Base-by-base conservation (phyloP, 2,329 filamentous ascomycete species). In the Bipolaris victoriae region DNA sequence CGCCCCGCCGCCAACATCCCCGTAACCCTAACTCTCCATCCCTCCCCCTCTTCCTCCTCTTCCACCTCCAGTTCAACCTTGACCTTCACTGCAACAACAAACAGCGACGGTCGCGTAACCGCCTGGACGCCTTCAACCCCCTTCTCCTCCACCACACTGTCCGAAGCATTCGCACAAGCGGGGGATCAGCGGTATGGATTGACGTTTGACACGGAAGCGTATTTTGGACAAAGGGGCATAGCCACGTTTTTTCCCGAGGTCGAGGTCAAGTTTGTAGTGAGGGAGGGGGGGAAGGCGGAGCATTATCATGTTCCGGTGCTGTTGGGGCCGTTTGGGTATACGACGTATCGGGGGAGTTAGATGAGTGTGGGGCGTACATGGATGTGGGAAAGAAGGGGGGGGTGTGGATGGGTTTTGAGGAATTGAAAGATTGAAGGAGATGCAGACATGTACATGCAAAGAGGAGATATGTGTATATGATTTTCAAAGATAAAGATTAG, bases 231-330 rank as follows among this genome's bases (percentile, higher is more conserved):
- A 57, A 81, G 82, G 49, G 85, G 67, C 0, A 52, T 81, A 10
- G 81, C 83, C 61, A 82, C 82, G 0, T 86, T 87, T 64, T 86
- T 84, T 63, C 83, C 82, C 1, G 80, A 83, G 70, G 83, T 86
- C 2, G 82, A 84, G 70, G 74, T 87, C 51, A 79, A 77, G 53
- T 86, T 87, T 70, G 65, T 78, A 61, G 79, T 82, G 2, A 79
- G 80, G 62, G 76, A 75, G 57, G 77, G 59, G 49, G 65, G 62
- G 81, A 74, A 72, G 58, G 71, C 74, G 20, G 86, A 90, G 81
- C 86, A 89, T 71, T 94, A 90, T 71, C 91, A 95, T 79, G 90
- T 95, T 3, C 91, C 91, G 43, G 76, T 95, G 71, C 72, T 95
- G 74, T 75, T 94, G 78, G 87, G 88, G 62, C 90, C 90, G 29